These are phyloP conservation scores for Talaromyces piceae DNA, from an alignment of 2,329 filamentous ascomycete genomes.

Conservation along the genomic window DNA sequence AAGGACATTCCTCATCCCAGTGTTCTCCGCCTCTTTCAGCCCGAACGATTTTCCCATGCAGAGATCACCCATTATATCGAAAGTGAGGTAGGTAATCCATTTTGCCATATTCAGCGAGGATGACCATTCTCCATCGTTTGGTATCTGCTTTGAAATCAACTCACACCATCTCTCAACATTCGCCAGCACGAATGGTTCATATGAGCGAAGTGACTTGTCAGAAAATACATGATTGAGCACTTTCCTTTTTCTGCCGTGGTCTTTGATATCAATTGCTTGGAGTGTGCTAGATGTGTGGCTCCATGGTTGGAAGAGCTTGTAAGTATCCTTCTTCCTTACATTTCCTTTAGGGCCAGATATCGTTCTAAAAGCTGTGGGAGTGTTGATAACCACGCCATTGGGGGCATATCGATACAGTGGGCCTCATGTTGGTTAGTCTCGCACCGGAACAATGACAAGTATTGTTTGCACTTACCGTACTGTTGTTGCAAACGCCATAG, in stretches of 20 bases:
- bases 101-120: conserved; percentile 1
- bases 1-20: background rate
- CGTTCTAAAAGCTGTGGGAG: background rate
- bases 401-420: background rate
- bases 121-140: background rate
- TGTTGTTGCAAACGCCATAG: conserved; percentile 1
- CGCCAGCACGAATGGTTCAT: background rate
- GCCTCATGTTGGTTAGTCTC: background rate
- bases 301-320: background rate
- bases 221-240: conserved; percentile 3
- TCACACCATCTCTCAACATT: conserved; percentile 2
- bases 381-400: background rate
- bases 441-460: background rate
- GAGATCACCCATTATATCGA: conserved; percentile 6
- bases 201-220: conserved; percentile 3
- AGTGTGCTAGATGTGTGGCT: background rate
- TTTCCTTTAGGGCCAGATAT: conserved; percentile 1
- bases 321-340: background rate
- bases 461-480: background rate
- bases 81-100: background rate
- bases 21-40: conserved; percentile 4
- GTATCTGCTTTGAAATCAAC: background rate
- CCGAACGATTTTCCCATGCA: conserved; percentile 6
- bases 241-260: conserved; percentile 1
- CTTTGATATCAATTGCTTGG: background rate